Conservation (phyloP, 768 basidiomycete genomes). For the Mycena maculata region DNA sequence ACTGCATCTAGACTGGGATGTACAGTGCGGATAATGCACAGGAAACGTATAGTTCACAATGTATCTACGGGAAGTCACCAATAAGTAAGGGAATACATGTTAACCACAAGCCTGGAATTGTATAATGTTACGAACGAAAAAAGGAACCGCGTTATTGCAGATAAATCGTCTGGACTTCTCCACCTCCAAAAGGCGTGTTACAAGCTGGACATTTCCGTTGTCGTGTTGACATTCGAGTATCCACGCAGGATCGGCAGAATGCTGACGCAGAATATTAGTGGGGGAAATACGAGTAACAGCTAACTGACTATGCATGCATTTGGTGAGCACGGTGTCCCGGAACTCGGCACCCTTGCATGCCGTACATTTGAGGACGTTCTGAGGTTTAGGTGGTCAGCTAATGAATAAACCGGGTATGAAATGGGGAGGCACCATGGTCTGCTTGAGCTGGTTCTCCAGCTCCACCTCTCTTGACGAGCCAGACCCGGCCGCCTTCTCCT, state of each 20-base stretch:
- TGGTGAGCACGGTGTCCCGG: constrained; percentile 83
- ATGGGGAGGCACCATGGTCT: constrained; percentile 64
- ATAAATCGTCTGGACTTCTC: constrained; percentile 73
- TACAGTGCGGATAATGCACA: too few species aligned
- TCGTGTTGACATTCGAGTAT: constrained; percentile 86
- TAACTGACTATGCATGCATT: constrained; percentile 93
- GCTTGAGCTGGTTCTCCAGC: constrained; percentile 61
- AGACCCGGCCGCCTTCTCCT: constrained; percentile 50
- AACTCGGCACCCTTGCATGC: constrained; percentile 80
- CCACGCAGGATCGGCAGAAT: constrained; percentile 87
- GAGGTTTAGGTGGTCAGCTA: constrained; percentile 19
- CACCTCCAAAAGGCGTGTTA: constrained; percentile 81
- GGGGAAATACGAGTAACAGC: neutral
- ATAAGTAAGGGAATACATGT: constrained; percentile 25
- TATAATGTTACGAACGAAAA: constrained; percentile 30
- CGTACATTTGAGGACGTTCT: constrained; percentile 90
- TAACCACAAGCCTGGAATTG: constrained; percentile 15
- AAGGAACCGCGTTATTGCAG: constrained; percentile 51
- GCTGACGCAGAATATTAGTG: constrained; percentile 56
- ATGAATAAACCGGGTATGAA: constrained; percentile 1
- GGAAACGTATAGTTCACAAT: too few species aligned
- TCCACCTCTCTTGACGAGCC: constrained; percentile 42
- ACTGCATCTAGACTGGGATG: too few species aligned
- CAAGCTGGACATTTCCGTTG: constrained; percentile 97
- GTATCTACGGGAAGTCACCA: constrained; percentile 17